Evolutionary conservation across 805 yeast species (phyloP).

Genomic region (Myxozyma neotropica): DNA sequence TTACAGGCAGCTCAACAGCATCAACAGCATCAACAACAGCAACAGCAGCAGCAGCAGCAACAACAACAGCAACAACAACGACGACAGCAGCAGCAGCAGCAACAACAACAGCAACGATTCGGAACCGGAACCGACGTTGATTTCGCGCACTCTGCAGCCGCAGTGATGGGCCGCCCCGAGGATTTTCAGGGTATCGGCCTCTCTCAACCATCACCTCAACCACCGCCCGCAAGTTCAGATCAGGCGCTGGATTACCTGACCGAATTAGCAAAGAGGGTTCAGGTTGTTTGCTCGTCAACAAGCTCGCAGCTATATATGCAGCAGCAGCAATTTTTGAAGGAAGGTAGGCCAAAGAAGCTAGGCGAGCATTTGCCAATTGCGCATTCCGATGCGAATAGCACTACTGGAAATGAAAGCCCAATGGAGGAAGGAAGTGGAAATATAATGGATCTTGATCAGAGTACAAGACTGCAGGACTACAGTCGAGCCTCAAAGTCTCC

Average conservation of each 20-base stretch:
- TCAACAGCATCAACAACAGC: conserved; percentile 4
- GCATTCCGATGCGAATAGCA: conserved; percentile 18
- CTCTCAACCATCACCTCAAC: conserved; percentile 1
- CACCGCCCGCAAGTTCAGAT: conserved; percentile 13
- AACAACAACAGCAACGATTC: not conserved
- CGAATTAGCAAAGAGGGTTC: conserved; percentile 31
- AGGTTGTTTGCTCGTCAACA: conserved; percentile 28
- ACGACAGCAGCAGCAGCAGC: not conserved
- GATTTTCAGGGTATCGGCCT: conserved; percentile 25
- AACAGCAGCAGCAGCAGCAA: not conserved
- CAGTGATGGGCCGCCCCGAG: conserved; percentile 19
- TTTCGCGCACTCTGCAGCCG: conserved; percentile 16
- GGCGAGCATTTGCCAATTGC: conserved; percentile 10
- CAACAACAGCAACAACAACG: not conserved
- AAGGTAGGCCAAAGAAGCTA: conserved; percentile 25
- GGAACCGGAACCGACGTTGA: conserved; percentile 27
- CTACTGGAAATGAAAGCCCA: conserved; percentile 19
- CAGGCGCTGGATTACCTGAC: conserved; percentile 27
- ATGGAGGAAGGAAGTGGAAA: conserved; percentile 17
- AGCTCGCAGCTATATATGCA: conserved; percentile 34
- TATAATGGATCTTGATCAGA: conserved; percentile 21
- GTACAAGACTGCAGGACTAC: conserved; percentile 10
- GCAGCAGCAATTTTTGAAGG: conserved; percentile 30
- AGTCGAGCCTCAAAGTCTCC: conserved; percentile 26
- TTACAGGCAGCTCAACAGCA: conserved; percentile 16